These are phyloP conservation scores for Huiozyma naganishii DNA, from an alignment of 805 yeast species.

Conservation along the genomic window DNA sequence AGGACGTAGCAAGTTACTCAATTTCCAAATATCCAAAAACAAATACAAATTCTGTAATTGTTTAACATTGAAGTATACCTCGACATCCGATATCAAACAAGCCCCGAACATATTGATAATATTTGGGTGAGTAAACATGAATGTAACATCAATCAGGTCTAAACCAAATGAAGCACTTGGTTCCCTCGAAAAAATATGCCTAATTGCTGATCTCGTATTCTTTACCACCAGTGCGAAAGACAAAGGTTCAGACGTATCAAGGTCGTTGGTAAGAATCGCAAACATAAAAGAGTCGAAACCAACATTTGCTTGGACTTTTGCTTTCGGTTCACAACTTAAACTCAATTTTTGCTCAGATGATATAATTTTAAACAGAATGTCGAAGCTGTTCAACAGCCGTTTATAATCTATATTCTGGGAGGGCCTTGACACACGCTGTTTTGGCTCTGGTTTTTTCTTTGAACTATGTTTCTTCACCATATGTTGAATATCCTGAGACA, in stretches of 20 bases:
- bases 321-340: slow-evolving; percentile 87
- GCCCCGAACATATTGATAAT: slow-evolving; percentile 36
- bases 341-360: slow-evolving; percentile 66
- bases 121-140: slow-evolving; percentile 37
- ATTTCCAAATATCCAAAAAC: slow-evolving; percentile 75
- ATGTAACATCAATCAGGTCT: slow-evolving; percentile 37
- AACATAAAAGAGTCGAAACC: slow-evolving; percentile 60
- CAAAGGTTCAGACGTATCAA: slow-evolving; percentile 32
- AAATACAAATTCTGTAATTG: slow-evolving; percentile 80
- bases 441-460: slow-evolving; percentile 2
- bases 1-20: slow-evolving; percentile 30
- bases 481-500: slow-evolving; percentile 38
- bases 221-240: slow-evolving; percentile 39
- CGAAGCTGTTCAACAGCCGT: slow-evolving; percentile 42
- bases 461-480: slow-evolving; percentile 32
- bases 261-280: slow-evolving; percentile 41
- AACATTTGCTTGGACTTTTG: slow-evolving; percentile 80
- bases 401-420: slow-evolving; percentile 29
- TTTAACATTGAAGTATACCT: slow-evolving; percentile 60
- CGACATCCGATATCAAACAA: slow-evolving; percentile 43
- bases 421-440: background rate
- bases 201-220: slow-evolving; percentile 60
- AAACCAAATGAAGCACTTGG: slow-evolving; percentile 60
- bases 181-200: slow-evolving; percentile 85
- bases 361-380: slow-evolving; percentile 49